Evolutionary conservation across 2,329 filamentous ascomycete species (phyloP), one percentile per base, ranked within the genome.

Genomic region (Penicillium hesseltinei): DNA sequence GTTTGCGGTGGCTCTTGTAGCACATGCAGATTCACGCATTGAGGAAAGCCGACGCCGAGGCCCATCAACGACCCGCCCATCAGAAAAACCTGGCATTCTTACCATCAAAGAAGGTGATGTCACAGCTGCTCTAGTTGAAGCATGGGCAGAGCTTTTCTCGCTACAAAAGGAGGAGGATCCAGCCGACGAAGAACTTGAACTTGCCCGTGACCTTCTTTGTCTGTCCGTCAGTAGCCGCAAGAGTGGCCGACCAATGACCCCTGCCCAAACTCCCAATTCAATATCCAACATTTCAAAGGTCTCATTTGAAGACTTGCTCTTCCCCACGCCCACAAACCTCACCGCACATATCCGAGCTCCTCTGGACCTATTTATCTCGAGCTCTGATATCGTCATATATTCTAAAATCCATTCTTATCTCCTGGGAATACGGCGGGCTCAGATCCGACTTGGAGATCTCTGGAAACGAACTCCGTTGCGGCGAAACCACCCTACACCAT

Each of bases 71-170:
- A 80, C 69, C 81, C 84, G 68, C 83, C 81, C 72, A 2, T 64
- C 72, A 31, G 84, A 86, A 58, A 79, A 81, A 9, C 67, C 91
- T 3, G 82, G 83, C 43, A 84, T 84, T 1, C 77, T 92, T 27
- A 73, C 88, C 5, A 82, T 97, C 57, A 97, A 95, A 71, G 92
- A 97, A 64, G 90, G 89, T 2, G 93, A 97, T 72, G 86, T 96
- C 2, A 84, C 86, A 11, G 86, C 90, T 10, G 86, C 92, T 10
- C 78, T 99, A 11, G 81, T 84, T 8, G 84, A 90, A 62, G 88
- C 91, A 0, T 96, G 91, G 89, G 86, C 89, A 4, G 84, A 88
- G 19, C 80, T 99, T 51, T 87, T 88, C n/a, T 85, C 88, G 1
- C 80, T 93, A 69, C 87, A 91, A 63, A 85, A 87, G 15, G 88